Percentiles rank a stretch among this genome's conserved stretches.
phyloP scores from a whole-genome alignment of 2,329 filamentous ascomycete species.

The Lizonia empirigonia region DNA sequence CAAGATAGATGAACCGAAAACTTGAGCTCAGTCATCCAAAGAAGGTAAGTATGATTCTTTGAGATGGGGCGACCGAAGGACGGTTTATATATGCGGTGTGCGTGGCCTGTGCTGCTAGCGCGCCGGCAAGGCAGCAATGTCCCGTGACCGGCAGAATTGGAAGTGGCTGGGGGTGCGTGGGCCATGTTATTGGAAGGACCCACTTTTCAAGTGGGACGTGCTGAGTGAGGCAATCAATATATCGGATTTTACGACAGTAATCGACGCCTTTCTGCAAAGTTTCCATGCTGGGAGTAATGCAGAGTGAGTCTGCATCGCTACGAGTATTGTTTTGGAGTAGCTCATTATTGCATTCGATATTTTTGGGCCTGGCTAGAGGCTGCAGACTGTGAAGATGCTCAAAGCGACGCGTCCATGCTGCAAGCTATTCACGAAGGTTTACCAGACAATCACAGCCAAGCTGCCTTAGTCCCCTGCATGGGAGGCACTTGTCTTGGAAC shows the following conservation, averaged over 20 bases:
- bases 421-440: neutral
- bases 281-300: neutral
- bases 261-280: neutral
- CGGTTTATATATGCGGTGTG: neutral
- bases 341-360: neutral
- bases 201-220: neutral
- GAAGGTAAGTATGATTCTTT: constrained; percentile 40
- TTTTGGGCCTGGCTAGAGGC: neutral
- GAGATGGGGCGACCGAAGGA: neutral
- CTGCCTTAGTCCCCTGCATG: neutral
- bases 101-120: neutral
- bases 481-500: neutral
- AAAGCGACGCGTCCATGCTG: neutral
- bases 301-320: neutral
- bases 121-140: neutral
- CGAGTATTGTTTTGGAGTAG: neutral
- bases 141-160: neutral
- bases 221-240: neutral
- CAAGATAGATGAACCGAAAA: constrained; percentile 34
- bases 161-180: neutral
- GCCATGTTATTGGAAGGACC: no score
- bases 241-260: neutral
- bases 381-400: neutral
- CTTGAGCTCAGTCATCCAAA: constrained; percentile 42
- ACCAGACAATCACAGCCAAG: neutral